These are phyloP conservation scores for Garcileccinum viscosum DNA, from an alignment of 1,284 basidiomycete species.

Conservation along the genomic window DNA sequence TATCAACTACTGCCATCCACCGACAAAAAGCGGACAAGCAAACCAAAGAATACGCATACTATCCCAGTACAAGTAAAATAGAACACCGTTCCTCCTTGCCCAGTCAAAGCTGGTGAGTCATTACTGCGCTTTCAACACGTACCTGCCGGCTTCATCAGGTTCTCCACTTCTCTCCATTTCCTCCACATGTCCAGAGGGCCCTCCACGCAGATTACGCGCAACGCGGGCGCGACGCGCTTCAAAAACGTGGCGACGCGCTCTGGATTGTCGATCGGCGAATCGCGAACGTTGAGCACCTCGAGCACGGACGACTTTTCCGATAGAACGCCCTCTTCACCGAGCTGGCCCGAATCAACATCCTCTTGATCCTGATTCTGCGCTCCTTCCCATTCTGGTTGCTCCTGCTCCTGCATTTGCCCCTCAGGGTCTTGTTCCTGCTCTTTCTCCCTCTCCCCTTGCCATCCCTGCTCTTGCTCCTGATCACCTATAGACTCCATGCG, in stretches of 20 bases:
- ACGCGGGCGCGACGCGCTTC: slow-evolving; percentile 29
- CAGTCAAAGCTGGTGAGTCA: not conserved
- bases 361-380: not conserved
- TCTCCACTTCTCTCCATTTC: slow-evolving; percentile 38
- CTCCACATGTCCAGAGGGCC: slow-evolving; percentile 36
- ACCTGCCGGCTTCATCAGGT: slow-evolving; percentile 27
- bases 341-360: not conserved
- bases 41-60: not conserved
- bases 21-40: not conserved
- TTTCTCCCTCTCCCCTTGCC: not conserved
- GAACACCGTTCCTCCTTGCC: not conserved
- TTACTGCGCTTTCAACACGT: slow-evolving; percentile 5
- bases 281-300: slow-evolving; percentile 35
- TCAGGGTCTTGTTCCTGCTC: not conserved
- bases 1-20: not conserved
- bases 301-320: slow-evolving; percentile 12
- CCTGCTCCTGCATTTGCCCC: not conserved
- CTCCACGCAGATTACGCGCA: slow-evolving; percentile 35
- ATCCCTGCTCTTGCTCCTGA: not conserved
- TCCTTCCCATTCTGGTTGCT: not conserved
- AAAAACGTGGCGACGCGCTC: slow-evolving; percentile 35
- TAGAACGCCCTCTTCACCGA: not conserved
- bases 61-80: slow-evolving; percentile 9
- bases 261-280: slow-evolving; percentile 36
- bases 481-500: too few species aligned